Percentiles rank a stretch among this genome's conserved stretches.
Evolutionary conservation across 2,329 filamentous ascomycete genomes (phyloP).

Genomic region (Metarhizium guizhouense): DNA sequence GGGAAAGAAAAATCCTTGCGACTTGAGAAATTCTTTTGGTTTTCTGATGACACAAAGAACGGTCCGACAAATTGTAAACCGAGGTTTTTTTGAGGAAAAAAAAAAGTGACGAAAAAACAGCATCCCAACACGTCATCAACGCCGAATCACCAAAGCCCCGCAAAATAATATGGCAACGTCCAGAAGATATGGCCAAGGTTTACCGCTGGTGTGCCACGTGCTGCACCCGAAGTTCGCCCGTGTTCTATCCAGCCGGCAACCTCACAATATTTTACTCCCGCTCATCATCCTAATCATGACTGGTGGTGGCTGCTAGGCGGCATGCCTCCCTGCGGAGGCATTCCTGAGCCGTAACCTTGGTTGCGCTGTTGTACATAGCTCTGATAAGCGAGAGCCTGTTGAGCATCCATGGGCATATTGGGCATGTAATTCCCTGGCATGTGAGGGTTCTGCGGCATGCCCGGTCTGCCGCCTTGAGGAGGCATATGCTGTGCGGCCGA

Average conservation of each 20-base stretch:
- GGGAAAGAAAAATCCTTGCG: neutral
- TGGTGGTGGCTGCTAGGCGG: constrained; percentile 76
- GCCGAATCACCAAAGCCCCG: constrained; percentile 33
- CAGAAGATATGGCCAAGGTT: constrained; percentile 16
- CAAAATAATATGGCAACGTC: constrained; percentile 27
- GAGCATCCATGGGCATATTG: constrained; percentile 61
- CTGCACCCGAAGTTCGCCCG: neutral
- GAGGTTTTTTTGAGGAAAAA: neutral
- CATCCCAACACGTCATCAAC: constrained; percentile 30
- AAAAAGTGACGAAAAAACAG: constrained; percentile 6
- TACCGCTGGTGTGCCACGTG: constrained; percentile 10
- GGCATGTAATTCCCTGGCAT: constrained; percentile 57
- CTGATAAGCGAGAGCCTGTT: constrained; percentile 75
- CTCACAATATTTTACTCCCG: neutral
- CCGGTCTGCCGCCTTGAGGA: constrained; percentile 47
- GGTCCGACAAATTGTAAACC: neutral
- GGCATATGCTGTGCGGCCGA: constrained; percentile 68
- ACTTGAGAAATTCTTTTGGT: neutral
- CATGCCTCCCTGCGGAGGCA: constrained; percentile 71
- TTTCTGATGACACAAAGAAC: neutral
- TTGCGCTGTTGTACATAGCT: constrained; percentile 70
- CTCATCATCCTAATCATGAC: constrained; percentile 41
- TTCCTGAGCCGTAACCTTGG: constrained; percentile 63
- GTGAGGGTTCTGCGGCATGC: constrained; percentile 54
- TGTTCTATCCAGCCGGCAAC: neutral